Percentiles rank a stretch among this genome's conserved stretches.
Evolutionary conservation across 768 basidiomycete species (phyloP).

Genomic region (Amanita brunnescens): DNA sequence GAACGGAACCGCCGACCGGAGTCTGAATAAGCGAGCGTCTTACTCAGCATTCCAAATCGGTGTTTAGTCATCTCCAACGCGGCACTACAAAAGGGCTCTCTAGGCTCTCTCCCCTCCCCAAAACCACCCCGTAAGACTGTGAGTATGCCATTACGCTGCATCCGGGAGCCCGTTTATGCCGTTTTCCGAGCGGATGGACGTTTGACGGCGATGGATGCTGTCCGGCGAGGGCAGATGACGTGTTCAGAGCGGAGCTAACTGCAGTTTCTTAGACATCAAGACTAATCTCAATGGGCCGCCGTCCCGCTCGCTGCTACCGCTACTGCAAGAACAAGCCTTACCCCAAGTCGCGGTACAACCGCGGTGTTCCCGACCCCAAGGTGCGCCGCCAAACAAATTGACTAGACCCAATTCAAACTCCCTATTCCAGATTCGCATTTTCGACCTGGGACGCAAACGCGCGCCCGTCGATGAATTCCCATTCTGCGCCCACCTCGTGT

Average conservation of each 20-base stretch:
- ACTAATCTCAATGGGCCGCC: conserved; percentile 75
- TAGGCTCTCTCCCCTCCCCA: background rate
- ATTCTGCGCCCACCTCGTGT: conserved; percentile 93
- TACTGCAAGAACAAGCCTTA: conserved; percentile 99
- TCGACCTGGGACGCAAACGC: conserved; percentile 92
- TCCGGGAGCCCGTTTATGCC: background rate
- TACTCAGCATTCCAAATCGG: conserved; percentile 2
- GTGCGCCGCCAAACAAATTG: conserved; percentile 21
- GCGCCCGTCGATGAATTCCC: conserved; percentile 98
- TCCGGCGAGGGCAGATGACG: conserved; percentile 5
- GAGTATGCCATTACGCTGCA: background rate
- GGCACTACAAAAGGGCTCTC: conserved; percentile 2
- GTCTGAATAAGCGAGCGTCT: conserved; percentile 5
- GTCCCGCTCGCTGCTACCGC: conserved; percentile 96
- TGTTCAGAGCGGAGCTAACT: conserved; percentile 1
- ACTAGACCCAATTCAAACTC: background rate
- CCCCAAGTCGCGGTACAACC: conserved; percentile 93
- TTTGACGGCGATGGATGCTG: conserved; percentile 12
- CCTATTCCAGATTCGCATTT: conserved; percentile 77
- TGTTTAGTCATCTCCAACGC: conserved; percentile 4
- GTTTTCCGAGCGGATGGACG: background rate
- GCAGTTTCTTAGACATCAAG: background rate
- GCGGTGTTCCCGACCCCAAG: conserved; percentile 97
- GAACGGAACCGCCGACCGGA: background rate
- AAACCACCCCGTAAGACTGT: conserved; percentile 2